phyloP scores from a whole-genome alignment of 2,329 filamentous ascomycete genomes.

The Eurotiales sp. region DNA sequence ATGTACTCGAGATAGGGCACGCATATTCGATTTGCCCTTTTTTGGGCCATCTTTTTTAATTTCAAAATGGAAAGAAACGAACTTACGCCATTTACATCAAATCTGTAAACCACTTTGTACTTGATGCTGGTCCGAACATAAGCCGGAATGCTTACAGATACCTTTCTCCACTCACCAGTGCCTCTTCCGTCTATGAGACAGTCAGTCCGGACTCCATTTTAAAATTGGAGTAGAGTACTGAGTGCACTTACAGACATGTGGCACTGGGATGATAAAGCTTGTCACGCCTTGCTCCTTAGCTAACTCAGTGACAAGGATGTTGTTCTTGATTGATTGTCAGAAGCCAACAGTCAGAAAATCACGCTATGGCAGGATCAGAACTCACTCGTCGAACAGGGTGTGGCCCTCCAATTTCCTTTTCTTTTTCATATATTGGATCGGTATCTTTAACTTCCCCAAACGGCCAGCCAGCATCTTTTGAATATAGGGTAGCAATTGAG shows the following conservation, averaged over 20 bases:
- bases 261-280: neutral
- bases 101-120: conserved; percentile 3
- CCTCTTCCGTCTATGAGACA: neutral
- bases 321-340: neutral
- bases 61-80: neutral
- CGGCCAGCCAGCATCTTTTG: neutral
- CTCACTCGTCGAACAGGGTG: neutral
- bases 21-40: too few relatives aligned
- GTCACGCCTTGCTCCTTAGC: neutral
- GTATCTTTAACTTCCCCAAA: conserved; percentile 1
- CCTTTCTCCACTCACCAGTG: conserved; percentile 3
- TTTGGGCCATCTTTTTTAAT: neutral
- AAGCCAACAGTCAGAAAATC: neutral
- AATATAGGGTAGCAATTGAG: neutral
- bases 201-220: neutral
- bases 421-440: neutral
- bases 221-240: neutral
- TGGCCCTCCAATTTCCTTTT: neutral
- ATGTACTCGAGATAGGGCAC: too few relatives aligned
- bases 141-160: conserved; percentile 5
- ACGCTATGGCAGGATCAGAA: neutral
- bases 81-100: conserved; percentile 3
- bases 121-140: neutral
- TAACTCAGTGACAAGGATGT: neutral
- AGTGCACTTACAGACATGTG: conserved; percentile 1